Evolutionary conservation across 352 stramenopile genomes (phyloP).

Genomic region (Pythium diclinum): DNA sequence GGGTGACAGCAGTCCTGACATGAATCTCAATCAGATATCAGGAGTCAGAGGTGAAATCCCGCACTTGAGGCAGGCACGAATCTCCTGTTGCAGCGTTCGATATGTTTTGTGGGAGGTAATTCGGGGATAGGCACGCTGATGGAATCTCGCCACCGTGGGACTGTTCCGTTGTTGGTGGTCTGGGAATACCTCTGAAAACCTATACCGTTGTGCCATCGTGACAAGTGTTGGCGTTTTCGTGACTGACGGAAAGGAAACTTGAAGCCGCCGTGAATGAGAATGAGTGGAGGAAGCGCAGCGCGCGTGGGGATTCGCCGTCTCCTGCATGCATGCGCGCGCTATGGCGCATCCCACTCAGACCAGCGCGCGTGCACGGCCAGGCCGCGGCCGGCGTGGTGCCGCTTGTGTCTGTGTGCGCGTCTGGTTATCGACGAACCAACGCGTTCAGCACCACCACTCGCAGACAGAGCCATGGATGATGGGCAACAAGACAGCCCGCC

Average conservation of each 20-base stretch:
- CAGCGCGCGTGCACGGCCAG: not conserved
- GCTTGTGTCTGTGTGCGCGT: not conserved
- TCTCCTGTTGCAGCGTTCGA: not conserved
- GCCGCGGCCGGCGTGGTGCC: not conserved
- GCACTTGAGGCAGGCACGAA: not conserved
- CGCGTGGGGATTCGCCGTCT: too few species aligned
- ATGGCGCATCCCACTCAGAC: not conserved
- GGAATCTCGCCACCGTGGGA: not conserved
- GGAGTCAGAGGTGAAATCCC: not conserved
- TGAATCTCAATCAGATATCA: not conserved
- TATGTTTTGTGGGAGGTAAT: not conserved
- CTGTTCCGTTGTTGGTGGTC: not conserved
- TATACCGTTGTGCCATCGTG: not conserved
- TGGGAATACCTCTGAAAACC: not conserved
- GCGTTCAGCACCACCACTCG: too few species aligned
- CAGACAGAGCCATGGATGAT: too few species aligned
- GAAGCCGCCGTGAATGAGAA: not conserved
- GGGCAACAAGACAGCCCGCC: too few species aligned
- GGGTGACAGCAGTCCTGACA: not conserved
- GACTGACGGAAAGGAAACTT: not conserved
- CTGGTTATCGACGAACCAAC: too few species aligned
- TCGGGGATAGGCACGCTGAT: not conserved
- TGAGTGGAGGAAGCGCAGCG: not conserved
- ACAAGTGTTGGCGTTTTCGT: not conserved
- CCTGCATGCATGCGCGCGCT: not conserved